Evolutionary conservation across 768 basidiomycete genomes (phyloP).

Genomic region (Trametes cubensis): DNA sequence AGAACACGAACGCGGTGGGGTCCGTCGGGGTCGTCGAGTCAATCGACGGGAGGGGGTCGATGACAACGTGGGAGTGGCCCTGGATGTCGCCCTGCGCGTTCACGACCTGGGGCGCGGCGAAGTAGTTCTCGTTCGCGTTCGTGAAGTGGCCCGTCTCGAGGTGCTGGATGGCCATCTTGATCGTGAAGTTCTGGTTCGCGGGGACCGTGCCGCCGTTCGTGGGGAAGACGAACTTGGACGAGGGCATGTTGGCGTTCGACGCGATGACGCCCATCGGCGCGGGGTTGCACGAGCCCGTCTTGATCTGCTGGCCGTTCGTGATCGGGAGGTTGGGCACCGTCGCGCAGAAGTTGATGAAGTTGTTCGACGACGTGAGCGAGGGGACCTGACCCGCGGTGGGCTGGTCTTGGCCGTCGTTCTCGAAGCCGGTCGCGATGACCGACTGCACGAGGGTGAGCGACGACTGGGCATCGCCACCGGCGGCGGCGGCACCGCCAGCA

Average conservation of each 20-base stretch:
- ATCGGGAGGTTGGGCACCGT: conserved; percentile 52
- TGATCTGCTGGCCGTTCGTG: conserved; percentile 62
- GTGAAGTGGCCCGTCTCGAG: conserved; percentile 60
- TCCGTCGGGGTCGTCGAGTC: conserved; percentile 51
- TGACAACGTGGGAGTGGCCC: conserved; percentile 66
- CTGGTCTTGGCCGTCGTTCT: conserved; percentile 48
- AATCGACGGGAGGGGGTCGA: conserved; percentile 54
- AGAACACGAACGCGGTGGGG: conserved; percentile 57
- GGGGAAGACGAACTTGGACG: conserved; percentile 54
- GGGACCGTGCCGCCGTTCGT: conserved; percentile 47
- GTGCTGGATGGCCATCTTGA: conserved; percentile 49
- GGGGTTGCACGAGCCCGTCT: conserved; percentile 59
- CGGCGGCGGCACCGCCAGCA: conserved; percentile 1
- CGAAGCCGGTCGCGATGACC: conserved; percentile 60
- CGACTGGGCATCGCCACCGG: conserved; percentile 42
- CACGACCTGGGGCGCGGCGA: conserved; percentile 56
- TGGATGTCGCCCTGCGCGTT: conserved; percentile 51
- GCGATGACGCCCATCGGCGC: conserved; percentile 64
- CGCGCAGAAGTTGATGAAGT: conserved; percentile 73
- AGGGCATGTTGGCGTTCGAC: conserved; percentile 51
- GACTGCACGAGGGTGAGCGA: conserved; percentile 49
- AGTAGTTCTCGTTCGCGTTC: conserved; percentile 55
- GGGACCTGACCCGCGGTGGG: conserved; percentile 50
- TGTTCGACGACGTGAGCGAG: conserved; percentile 66
- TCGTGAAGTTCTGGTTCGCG: conserved; percentile 53